Conservation (phyloP, 768 basidiomycete genomes). For the Clavulina sp. region DNA sequence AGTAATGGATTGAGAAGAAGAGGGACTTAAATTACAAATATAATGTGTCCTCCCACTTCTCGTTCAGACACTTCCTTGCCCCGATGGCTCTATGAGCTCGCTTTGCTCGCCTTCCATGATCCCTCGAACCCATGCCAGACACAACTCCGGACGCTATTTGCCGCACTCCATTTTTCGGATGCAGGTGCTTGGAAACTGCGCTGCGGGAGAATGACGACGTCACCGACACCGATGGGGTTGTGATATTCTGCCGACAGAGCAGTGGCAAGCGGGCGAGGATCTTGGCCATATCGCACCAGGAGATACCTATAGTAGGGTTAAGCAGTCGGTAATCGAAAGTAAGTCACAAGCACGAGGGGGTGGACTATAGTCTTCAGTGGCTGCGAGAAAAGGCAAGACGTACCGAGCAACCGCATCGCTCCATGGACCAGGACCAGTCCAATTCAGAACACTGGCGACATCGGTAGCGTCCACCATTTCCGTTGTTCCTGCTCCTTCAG, state of each 20-base stretch:
- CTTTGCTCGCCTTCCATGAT: constrained; percentile 1
- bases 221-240: constrained; percentile 19
- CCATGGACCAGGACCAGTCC: constrained; percentile 13
- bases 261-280: constrained; percentile 15
- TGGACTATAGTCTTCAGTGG: too few relatives aligned
- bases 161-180: neutral
- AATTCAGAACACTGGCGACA: constrained; percentile 18
- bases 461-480: constrained; percentile 12
- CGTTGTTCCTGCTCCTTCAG: neutral
- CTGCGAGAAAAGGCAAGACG: neutral
- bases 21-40: too few relatives aligned
- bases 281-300: constrained; percentile 16
- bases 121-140: constrained; percentile 2
- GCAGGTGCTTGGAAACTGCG: neutral
- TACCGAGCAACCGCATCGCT: constrained; percentile 7
- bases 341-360: neutral
- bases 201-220: constrained; percentile 16
- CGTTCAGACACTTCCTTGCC: too few relatives aligned
- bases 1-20: too few relatives aligned
- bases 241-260: constrained; percentile 13
- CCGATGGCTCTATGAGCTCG: too few relatives aligned
- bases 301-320: constrained; percentile 16
- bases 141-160: too few relatives aligned
- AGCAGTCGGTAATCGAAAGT: too few relatives aligned
- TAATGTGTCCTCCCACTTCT: too few relatives aligned